Evolutionary conservation across 2,329 filamentous ascomycete genomes (phyloP).

Genomic region (Claviceps maximensis): DNA sequence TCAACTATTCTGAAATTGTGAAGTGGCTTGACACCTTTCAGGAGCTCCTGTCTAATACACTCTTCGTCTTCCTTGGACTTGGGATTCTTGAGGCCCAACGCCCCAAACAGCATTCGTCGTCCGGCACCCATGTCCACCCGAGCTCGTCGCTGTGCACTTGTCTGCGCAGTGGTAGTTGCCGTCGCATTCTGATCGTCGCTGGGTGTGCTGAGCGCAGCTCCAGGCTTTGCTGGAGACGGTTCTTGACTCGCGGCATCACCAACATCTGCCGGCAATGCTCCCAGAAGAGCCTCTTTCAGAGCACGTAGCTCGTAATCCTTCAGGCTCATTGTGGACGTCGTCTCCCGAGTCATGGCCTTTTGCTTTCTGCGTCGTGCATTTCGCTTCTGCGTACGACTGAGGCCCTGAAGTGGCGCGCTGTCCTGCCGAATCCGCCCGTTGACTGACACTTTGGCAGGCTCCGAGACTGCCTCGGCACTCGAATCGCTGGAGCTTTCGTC

Average conservation of each 20-base stretch:
- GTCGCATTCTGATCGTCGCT: background rate
- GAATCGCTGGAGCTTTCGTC: slow-evolving; percentile 12
- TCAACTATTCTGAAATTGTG: slow-evolving; percentile 21
- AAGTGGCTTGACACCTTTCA: slow-evolving; percentile 35
- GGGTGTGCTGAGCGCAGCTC: background rate
- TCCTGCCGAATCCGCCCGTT: background rate
- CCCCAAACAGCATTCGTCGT: slow-evolving; percentile 56
- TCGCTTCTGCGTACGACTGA: slow-evolving; percentile 34
- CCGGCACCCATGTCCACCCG: slow-evolving; percentile 42
- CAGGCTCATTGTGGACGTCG: background rate
- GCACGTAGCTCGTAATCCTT: slow-evolving; percentile 19
- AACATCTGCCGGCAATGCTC: background rate
- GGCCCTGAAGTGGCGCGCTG: slow-evolving; percentile 18
- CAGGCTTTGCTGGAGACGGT: background rate
- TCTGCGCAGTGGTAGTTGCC: background rate
- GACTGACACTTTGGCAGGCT: slow-evolving; percentile 8
- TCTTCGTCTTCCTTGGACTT: slow-evolving; percentile 57
- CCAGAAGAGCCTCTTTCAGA: slow-evolving; percentile 28
- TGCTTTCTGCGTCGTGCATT: slow-evolving; percentile 35
- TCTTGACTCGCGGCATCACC: background rate
- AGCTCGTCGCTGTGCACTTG: background rate
- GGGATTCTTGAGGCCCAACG: slow-evolving; percentile 55
- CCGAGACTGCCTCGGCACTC: slow-evolving; percentile 6
- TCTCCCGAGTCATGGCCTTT: slow-evolving; percentile 12
- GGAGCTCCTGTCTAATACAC: slow-evolving; percentile 44